These are phyloP conservation scores for Pseudoscleropodium purum DNA, from an alignment of 225 moss, liverwort and hornwort species.

Conservation along the genomic window DNA sequence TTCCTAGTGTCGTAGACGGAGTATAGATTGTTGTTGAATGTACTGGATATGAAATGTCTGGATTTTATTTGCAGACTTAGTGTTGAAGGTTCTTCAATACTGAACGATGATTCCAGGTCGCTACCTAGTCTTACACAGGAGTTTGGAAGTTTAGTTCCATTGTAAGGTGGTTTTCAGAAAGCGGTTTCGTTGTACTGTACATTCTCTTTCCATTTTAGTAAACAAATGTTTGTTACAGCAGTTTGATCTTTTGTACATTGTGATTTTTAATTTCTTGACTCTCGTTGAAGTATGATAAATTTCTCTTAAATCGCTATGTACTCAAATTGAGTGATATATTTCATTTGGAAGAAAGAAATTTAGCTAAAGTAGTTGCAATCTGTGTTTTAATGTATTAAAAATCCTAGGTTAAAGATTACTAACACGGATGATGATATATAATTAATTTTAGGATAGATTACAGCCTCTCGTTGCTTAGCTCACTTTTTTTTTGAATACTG, in stretches of 20 bases:
- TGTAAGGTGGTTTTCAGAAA: not conserved
- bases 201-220: not conserved
- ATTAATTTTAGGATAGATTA: not conserved
- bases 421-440: not conserved
- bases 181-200: not conserved
- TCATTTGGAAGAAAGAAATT: not conserved
- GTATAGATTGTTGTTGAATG: not conserved
- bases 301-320: not conserved
- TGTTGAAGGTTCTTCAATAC: not conserved
- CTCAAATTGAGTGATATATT: not conserved
- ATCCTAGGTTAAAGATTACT: not conserved
- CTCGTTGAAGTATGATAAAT: not conserved
- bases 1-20: not conserved
- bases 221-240: not conserved
- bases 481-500: not conserved
- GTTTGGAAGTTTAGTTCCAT: not conserved
- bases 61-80: not conserved
- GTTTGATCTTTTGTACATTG: not conserved
- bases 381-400: not conserved
- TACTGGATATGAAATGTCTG: not conserved
- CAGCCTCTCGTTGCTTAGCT: not conserved
- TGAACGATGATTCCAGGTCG: not conserved
- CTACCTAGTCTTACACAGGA: too few relatives aligned
- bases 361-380: not conserved
- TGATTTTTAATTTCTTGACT: not conserved